A percentile compares a stretch with the other conserved stretches of the same genome.
Evolutionary conservation across 2,329 filamentous ascomycete species (phyloP).

Genomic region (Nemania sp.): DNA sequence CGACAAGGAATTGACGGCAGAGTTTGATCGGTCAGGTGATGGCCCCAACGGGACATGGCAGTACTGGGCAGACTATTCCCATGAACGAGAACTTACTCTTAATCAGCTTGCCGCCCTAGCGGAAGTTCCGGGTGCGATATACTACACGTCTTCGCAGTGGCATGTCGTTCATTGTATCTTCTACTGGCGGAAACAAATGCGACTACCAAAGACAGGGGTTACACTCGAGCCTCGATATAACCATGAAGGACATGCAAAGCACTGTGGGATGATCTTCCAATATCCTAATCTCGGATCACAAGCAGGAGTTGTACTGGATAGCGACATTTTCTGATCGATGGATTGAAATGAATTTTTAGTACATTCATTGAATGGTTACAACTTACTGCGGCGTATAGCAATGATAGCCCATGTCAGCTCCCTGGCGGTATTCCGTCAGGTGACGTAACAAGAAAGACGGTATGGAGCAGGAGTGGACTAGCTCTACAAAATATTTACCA

Average conservation of each 20-base stretch:
- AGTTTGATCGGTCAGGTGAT: not conserved
- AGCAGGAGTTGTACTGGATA: not conserved
- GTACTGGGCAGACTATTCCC: conserved; percentile 3
- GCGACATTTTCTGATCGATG: not conserved
- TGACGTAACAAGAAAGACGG: not conserved
- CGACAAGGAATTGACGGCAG: not conserved
- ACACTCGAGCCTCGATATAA: not conserved
- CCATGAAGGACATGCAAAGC: not conserved
- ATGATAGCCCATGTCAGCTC: not conserved
- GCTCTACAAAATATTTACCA: not conserved
- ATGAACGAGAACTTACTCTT: not conserved
- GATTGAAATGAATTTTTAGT: not conserved
- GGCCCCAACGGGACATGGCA: not conserved
- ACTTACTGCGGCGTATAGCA: not conserved
- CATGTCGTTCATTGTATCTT: not conserved
- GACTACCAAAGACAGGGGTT: not conserved
- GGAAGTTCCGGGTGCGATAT: not conserved
- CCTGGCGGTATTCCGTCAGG: not conserved
- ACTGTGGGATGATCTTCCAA: not conserved
- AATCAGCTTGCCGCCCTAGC: not conserved
- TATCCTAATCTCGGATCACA: not conserved
- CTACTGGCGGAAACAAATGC: not conserved
- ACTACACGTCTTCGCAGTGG: not conserved
- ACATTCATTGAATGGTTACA: not conserved
- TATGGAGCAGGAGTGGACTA: not conserved